phyloP scores from a whole-genome alignment of 495 filamentous ascomycete species.

The Halenospora varia region DNA sequence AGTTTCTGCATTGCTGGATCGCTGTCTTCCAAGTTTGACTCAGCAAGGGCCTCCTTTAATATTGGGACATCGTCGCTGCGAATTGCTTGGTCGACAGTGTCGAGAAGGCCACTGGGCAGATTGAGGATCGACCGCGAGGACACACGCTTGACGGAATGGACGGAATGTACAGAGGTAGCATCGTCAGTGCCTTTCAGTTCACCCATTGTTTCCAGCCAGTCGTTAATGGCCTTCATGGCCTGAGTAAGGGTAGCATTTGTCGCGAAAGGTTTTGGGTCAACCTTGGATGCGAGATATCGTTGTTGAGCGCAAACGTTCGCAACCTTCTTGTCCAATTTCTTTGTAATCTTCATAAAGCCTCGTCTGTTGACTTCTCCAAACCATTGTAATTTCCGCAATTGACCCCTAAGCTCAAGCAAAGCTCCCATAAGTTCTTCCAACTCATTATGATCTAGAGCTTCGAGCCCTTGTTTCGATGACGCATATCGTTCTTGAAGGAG shows the following conservation, averaged over 20 bases:
- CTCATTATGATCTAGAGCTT: conserved; percentile 64
- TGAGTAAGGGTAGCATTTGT: conserved; percentile 63
- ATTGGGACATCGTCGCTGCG: conserved; percentile 64
- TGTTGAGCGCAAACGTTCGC: conserved; percentile 67
- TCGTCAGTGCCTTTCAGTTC: conserved; percentile 70
- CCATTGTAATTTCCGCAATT: conserved; percentile 90
- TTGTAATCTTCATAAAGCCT: conserved; percentile 96
- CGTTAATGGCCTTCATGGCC: conserved; percentile 75
- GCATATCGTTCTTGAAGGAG: conserved; percentile 84
- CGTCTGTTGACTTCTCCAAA: conserved; percentile 95
- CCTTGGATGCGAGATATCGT: conserved; percentile 80
- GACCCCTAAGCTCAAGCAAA: conserved; percentile 79
- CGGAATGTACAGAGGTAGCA: conserved; percentile 64
- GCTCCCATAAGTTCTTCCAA: conserved; percentile 84
- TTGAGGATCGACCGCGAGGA: conserved; percentile 68
- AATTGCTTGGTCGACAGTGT: conserved; percentile 73
- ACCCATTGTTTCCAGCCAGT: conserved; percentile 79
- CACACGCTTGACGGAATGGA: conserved; percentile 64
- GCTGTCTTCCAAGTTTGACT: conserved; percentile 48
- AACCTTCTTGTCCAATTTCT: conserved; percentile 94
- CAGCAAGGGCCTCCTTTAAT: conserved; percentile 54
- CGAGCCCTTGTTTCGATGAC: conserved; percentile 40
- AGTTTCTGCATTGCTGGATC: conserved; percentile 56
- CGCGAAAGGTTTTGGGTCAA: conserved; percentile 80
- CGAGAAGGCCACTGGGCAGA: conserved; percentile 59